Base-by-base conservation (phyloP, 805 yeast species). In the Ogataea sp. region DNA sequence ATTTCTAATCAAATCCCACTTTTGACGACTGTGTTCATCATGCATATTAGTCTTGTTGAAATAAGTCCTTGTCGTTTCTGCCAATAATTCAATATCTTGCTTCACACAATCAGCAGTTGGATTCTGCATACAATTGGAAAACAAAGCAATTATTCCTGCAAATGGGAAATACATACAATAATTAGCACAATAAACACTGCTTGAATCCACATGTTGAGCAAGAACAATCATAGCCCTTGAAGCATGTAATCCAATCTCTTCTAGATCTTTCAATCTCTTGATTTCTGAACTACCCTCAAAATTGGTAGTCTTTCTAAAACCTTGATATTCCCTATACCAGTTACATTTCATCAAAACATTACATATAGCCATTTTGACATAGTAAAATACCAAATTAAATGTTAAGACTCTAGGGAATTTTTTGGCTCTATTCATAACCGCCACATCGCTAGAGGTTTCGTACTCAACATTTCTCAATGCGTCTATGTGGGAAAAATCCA, bases 111-210 rank as follows among this genome's bases (percentile, higher is more conserved):
- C 40, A 15, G 32, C 24, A 1, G 35, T 37, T 10, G 55, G 51
- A 16, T 39, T 42, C 26, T 53, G 52, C 10, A 62, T 29, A 32
- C 51, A 47, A 15, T 48, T 51, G 11, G 57, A 54, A 40, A 55
- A 46, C 14, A 62, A 37, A 1, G 59, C 44, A 27, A 62, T 40
- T 37, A 49, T 57, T 3, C 64, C 59, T 44, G 56, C 44, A 34
- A 62, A 53, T 15, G 64, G 58, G 38, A 51, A 60, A 41, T 51
- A 59, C 3, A 50, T 32, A 25, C 48, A 45, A 34, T 51, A 53
- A 24, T 46, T 45, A 5, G 50, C 43, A 37, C 44, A 52, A 24
- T 44, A 41, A 0, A 41, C 21, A 15, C 46, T 40, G 7, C 37
- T 36, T 4, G 16, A 14, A 37, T 51, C 50, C 16, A 50, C 11